Conservation (phyloP, 257 asterid species). For the Fraxinus excelsior region DNA sequence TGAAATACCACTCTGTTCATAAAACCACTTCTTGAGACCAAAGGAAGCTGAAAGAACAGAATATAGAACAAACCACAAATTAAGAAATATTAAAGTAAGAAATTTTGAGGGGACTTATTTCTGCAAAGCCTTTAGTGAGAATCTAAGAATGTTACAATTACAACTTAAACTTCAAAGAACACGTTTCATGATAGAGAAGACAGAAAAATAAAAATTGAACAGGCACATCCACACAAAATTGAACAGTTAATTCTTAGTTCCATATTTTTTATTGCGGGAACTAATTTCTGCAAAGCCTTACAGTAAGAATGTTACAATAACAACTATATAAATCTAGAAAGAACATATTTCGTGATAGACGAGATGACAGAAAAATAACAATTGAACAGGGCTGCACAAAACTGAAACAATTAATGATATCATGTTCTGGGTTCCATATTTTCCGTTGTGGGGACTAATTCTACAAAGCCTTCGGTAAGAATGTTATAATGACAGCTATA, state of each 20-base stretch:
- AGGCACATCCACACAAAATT: background rate
- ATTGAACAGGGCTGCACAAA: background rate
- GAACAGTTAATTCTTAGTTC: background rate
- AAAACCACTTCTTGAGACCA: slow-evolving; percentile 40
- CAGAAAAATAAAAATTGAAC: background rate
- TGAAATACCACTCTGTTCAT: slow-evolving; percentile 23
- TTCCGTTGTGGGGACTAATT: background rate
- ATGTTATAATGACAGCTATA: background rate
- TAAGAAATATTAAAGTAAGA: background rate
- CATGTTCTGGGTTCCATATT: background rate
- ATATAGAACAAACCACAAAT: background rate
- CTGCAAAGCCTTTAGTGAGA: background rate
- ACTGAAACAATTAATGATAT: background rate
- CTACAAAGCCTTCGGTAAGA: background rate
- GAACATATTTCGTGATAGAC: background rate
- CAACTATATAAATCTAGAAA: background rate
- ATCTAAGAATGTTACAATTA: background rate
- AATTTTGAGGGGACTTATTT: background rate
- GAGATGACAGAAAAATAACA: background rate
- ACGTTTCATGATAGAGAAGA: background rate
- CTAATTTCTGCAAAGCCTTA: too few species aligned
- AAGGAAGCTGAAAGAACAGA: slow-evolving; percentile 28
- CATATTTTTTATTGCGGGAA: background rate
- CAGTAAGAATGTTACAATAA: background rate
- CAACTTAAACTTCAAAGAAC: background rate